Conservation (phyloP, 1,139 yeast genomes). For the Yamadazyma sp. region DNA sequence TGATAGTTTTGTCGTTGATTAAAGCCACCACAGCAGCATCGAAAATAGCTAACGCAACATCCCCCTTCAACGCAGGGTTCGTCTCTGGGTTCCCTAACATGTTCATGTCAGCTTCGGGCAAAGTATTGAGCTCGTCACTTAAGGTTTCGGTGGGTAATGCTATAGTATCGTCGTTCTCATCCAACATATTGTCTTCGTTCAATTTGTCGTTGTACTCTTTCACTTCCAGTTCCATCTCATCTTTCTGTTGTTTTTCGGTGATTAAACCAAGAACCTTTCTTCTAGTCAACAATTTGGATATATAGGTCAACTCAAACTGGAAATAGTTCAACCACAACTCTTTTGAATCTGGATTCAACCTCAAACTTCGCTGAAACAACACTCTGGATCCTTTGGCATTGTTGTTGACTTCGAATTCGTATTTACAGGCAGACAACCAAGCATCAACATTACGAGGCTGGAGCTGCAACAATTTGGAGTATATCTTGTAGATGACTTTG, state of each 20-base stretch:
- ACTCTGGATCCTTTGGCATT: constrained; percentile 88
- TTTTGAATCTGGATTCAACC: constrained; percentile 75
- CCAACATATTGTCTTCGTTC: constrained; percentile 25
- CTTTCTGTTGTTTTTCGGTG: constrained; percentile 75
- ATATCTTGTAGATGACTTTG: constrained; percentile 77
- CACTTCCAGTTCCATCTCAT: constrained; percentile 45
- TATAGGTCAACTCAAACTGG: constrained; percentile 83
- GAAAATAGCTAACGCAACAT: constrained; percentile 78
- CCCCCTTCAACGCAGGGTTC: constrained; percentile 90
- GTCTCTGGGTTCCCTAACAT: constrained; percentile 83
- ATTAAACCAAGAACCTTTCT: constrained; percentile 78
- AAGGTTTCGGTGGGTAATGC: constrained; percentile 56
- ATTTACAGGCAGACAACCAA: constrained; percentile 95
- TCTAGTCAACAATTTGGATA: constrained; percentile 80
- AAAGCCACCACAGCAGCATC: constrained; percentile 67
- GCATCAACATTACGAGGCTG: constrained; percentile 91
- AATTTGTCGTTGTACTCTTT: constrained; percentile 27
- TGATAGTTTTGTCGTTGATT: constrained; percentile 26
- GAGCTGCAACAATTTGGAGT: constrained; percentile 73
- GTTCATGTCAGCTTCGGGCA: constrained; percentile 87
- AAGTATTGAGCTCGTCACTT: constrained; percentile 62
- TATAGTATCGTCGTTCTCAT: constrained; percentile 41
- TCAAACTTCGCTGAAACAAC: constrained; percentile 78
- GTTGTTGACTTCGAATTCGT: constrained; percentile 86
- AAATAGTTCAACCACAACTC: constrained; percentile 84